A percentile compares a stretch with the other conserved stretches of the same genome.
phyloP scores from a whole-genome alignment of 495 filamentous ascomycete species.

The Talaromyces liani region DNA sequence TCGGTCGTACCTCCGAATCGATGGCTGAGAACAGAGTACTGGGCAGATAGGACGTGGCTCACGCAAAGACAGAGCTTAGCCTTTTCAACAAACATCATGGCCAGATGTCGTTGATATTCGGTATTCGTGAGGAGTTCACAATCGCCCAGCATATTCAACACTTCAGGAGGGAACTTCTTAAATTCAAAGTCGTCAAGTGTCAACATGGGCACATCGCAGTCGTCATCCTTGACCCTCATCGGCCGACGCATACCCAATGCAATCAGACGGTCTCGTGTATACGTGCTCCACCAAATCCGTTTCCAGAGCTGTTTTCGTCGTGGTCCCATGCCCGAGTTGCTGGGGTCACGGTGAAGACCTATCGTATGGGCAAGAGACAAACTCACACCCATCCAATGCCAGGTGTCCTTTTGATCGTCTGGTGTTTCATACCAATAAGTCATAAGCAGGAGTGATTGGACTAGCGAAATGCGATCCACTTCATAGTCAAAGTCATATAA shows the following conservation, averaged over 20 bases:
- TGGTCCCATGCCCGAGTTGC: slow-evolving; percentile 61
- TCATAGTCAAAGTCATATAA: slow-evolving; percentile 87
- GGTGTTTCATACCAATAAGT: slow-evolving; percentile 90
- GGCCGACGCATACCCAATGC: slow-evolving; percentile 86
- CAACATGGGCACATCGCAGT: slow-evolving; percentile 86
- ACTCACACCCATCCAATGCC: slow-evolving; percentile 89
- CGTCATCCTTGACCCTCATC: slow-evolving; percentile 80
- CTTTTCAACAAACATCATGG: slow-evolving; percentile 84
- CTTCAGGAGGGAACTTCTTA: slow-evolving; percentile 52
- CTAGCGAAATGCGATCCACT: slow-evolving; percentile 70
- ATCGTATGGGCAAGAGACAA: slow-evolving; percentile 79
- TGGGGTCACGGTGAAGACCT: slow-evolving; percentile 74
- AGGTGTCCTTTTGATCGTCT: slow-evolving; percentile 83
- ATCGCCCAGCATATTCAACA: slow-evolving; percentile 55
- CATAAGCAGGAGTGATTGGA: slow-evolving; percentile 77
- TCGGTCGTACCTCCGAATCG: slow-evolving; percentile 68
- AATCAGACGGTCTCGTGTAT: slow-evolving; percentile 82
- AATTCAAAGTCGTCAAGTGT: slow-evolving; percentile 78
- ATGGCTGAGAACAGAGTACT: slow-evolving; percentile 83
- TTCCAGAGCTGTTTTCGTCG: slow-evolving; percentile 75
- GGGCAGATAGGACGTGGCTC: slow-evolving; percentile 72
- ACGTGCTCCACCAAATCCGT: slow-evolving; percentile 90
- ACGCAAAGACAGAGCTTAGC: slow-evolving; percentile 82
- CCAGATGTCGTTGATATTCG: slow-evolving; percentile 62
- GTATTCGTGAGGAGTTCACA: slow-evolving; percentile 59